phyloP scores from a whole-genome alignment of 106 monocot genomes.

The Apostasia ramifera region DNA sequence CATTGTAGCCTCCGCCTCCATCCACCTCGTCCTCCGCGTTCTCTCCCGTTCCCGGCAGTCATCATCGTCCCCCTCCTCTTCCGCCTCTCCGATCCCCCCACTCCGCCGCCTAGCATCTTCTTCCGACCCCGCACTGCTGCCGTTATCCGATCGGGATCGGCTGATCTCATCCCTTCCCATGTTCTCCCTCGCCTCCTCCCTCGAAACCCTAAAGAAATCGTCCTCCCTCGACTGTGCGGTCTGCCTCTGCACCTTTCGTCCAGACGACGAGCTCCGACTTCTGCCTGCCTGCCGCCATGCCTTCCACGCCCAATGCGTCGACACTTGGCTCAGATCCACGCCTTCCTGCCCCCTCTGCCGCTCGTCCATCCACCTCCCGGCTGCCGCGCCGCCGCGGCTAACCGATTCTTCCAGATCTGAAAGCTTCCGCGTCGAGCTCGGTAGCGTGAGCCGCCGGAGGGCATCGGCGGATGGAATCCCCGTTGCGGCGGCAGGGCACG shows the following conservation, averaged over 20 bases:
- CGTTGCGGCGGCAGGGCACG: not conserved
- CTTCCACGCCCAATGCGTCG: constrained; percentile 87
- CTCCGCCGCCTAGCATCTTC: not conserved
- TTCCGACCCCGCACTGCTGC: constrained; percentile 4
- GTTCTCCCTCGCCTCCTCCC: constrained; percentile 58
- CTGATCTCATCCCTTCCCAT: constrained; percentile 69
- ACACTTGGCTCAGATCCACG: constrained; percentile 79
- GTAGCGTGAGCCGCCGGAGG: constrained; percentile 58
- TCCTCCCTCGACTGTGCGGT: constrained; percentile 82
- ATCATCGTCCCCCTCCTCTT: constrained; percentile 17
- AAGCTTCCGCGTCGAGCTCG: constrained; percentile 83
- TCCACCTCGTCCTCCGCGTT: constrained; percentile 64
- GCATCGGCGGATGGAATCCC: not conserved
- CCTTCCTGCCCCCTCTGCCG: constrained; percentile 94
- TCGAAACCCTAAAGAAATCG: constrained; percentile 26
- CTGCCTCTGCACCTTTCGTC: constrained; percentile 69
- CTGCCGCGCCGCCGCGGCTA: not conserved
- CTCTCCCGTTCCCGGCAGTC: constrained; percentile 19
- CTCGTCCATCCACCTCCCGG: constrained; percentile 29
- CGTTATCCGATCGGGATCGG: constrained; percentile 19
- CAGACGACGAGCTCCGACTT: constrained; percentile 77
- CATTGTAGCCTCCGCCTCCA: constrained; percentile 39
- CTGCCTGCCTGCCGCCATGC: constrained; percentile 93
- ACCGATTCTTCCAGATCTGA: constrained; percentile 10
- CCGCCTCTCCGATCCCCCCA: constrained; percentile 23